phyloP scores from a whole-genome alignment of 2,329 filamentous ascomycete genomes.

The Endoconidiophora polonica region DNA sequence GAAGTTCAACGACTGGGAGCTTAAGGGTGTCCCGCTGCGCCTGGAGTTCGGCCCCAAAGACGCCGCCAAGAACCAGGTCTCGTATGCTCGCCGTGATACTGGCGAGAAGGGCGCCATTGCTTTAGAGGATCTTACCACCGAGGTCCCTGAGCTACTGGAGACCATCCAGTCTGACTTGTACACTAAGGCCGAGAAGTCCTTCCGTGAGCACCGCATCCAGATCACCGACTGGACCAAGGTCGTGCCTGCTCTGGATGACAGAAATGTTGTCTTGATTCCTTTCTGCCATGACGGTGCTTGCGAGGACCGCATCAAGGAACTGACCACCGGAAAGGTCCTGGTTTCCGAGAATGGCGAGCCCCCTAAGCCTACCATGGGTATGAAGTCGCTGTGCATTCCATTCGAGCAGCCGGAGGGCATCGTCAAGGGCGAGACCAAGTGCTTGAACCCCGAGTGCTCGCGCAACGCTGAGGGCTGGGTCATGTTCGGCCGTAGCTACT shows the following conservation, averaged over 20 bases:
- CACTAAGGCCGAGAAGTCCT: conserved; percentile 58
- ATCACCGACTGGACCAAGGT: conserved; percentile 85
- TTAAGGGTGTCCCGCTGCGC: conserved; percentile 85
- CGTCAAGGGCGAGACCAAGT: conserved; percentile 69
- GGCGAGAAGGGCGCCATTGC: conserved; percentile 67
- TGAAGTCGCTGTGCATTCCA: conserved; percentile 54
- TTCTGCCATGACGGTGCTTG: conserved; percentile 70
- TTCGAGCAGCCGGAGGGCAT: conserved; percentile 76
- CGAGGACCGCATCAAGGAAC: conserved; percentile 88
- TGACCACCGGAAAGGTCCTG: conserved; percentile 61
- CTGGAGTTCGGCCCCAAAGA: conserved; percentile 95
- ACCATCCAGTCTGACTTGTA: conserved; percentile 77
- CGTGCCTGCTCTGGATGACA: conserved; percentile 71
- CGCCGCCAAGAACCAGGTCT: conserved; percentile 68
- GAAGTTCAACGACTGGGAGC: conserved; percentile 99
- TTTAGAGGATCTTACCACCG: conserved; percentile 54
- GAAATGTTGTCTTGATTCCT: conserved; percentile 85
- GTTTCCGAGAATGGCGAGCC: conserved; percentile 35
- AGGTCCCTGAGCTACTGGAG: conserved; percentile 68
- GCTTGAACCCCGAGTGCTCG: conserved; percentile 74
- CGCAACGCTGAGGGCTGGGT: conserved; percentile 68
- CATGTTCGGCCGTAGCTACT: conserved; percentile 73
- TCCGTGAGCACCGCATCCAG: conserved; percentile 62
- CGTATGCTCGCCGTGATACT: conserved; percentile 73
- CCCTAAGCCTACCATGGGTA: conserved; percentile 43